phyloP scores from a whole-genome alignment of 2,329 filamentous ascomycete genomes.

The Lachnellula arida region DNA sequence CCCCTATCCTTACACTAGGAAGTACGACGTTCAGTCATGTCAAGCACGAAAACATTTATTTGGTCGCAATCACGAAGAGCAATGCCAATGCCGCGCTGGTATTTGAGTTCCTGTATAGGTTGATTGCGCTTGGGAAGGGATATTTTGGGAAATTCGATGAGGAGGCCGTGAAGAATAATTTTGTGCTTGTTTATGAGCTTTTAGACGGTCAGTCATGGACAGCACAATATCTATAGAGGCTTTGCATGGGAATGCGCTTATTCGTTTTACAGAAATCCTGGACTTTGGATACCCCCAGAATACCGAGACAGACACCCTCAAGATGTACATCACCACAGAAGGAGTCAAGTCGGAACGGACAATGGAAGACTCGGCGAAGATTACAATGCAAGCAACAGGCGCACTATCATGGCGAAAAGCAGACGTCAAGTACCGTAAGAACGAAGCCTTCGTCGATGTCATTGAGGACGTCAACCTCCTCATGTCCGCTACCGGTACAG shows the following conservation, averaged over 20 bases:
- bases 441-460: constrained; percentile 98
- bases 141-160: constrained; percentile 99
- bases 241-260: constrained; percentile 10
- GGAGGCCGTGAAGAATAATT: constrained; percentile 99
- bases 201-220: constrained; percentile 64
- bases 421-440: constrained; percentile 98
- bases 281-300: constrained; percentile 99
- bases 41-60: constrained; percentile 98
- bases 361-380: constrained; percentile 90
- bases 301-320: constrained; percentile 95
- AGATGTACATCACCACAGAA: constrained; percentile 99
- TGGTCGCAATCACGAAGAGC: constrained; percentile 96
- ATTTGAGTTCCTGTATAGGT: constrained; percentile 93
- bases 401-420: constrained; percentile 95
- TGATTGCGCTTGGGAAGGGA: constrained; percentile 84
- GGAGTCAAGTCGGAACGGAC: constrained; percentile 88
- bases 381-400: constrained; percentile 98
- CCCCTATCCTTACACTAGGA: constrained; percentile 92
- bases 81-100: constrained; percentile 98
- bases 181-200: constrained; percentile 96
- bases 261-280: constrained; percentile 68
- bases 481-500: constrained; percentile 96
- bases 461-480: constrained; percentile 98
- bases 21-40: constrained; percentile 99
- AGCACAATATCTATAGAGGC: not conserved